A percentile compares a stretch with the other conserved stretches of the same genome.
Conservation (phyloP, 345 rosid species). For the Eucalyptus regnans region DNA sequence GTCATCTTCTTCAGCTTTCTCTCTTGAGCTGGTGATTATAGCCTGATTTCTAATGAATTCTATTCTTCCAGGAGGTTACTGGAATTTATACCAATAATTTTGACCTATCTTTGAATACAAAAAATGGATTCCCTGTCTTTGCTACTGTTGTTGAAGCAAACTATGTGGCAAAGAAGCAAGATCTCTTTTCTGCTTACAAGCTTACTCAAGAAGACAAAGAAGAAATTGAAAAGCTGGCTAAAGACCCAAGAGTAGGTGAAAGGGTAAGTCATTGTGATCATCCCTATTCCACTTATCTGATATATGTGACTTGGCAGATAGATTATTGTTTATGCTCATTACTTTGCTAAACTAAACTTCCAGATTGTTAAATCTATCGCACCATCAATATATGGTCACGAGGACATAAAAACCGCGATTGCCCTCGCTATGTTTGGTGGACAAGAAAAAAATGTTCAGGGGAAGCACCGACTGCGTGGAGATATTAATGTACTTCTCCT, state of each 20-base stretch:
- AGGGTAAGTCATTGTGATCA: conserved; percentile 35
- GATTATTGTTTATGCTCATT: not conserved
- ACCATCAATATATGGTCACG: conserved; percentile 98
- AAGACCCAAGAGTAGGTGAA: conserved; percentile 88
- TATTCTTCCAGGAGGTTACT: conserved; percentile 72
- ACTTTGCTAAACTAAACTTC: not conserved
- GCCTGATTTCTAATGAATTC: not conserved
- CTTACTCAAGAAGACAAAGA: conserved; percentile 93
- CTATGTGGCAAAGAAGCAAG: conserved; percentile 86
- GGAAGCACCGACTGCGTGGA: conserved; percentile 87
- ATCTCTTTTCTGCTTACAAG: conserved; percentile 92
- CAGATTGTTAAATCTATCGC: conserved; percentile 96
- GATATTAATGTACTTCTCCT: conserved; percentile 91
- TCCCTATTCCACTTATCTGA: not conserved
- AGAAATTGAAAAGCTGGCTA: conserved; percentile 78
- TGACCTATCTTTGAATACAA: conserved; percentile 89
- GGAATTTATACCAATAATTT: conserved; percentile 92
- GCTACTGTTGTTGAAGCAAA: conserved; percentile 97
- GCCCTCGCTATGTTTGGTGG: conserved; percentile 99
- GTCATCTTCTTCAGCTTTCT: not conserved
- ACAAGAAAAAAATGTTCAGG: conserved; percentile 89
- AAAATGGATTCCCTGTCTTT: conserved; percentile 96
- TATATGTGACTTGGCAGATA: not conserved
- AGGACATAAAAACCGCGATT: conserved; percentile 89
- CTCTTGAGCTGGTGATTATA: not conserved